Percentiles rank a stretch among this genome's conserved stretches.
phyloP scores from a whole-genome alignment of 805 yeast genomes.

The Cyberlindnera subsufficiens region DNA sequence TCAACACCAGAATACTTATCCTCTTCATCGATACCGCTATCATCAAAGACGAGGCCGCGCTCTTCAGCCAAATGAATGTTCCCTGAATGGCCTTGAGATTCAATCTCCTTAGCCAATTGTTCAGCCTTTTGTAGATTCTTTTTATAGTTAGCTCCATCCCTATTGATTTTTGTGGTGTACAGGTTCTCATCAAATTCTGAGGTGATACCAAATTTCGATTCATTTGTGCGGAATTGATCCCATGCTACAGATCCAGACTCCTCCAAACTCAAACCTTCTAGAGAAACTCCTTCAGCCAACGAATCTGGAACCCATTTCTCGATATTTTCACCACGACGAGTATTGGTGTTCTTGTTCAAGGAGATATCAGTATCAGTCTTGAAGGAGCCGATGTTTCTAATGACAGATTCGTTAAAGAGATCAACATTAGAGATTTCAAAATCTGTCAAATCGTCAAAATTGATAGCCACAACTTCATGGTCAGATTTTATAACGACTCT shows the following conservation, averaged over 20 bases:
- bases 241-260: conserved; percentile 41
- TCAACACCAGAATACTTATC: conserved; percentile 90
- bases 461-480: conserved; percentile 20
- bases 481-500: conserved; percentile 27
- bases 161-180: conserved; percentile 77
- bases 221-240: conserved; percentile 96
- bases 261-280: conserved; percentile 29
- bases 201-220: conserved; percentile 80
- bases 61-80: conserved; percentile 88
- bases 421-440: conserved; percentile 31
- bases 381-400: conserved; percentile 34
- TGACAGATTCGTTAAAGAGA: conserved; percentile 15
- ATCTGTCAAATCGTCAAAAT: conserved; percentile 33
- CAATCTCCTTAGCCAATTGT: conserved; percentile 77
- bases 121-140: conserved; percentile 67
- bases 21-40: conserved; percentile 89
- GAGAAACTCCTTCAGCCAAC: conserved; percentile 9
- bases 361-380: conserved; percentile 80
- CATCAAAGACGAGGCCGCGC: conserved; percentile 73
- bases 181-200: conserved; percentile 78
- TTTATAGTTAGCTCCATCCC: conserved; percentile 64
- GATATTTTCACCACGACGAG: conserved; percentile 51
- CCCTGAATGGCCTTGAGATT: conserved; percentile 52
- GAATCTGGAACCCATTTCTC: conserved; percentile 80
- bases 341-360: conserved; percentile 29